These are phyloP conservation scores for Drosera spatulata DNA, from an alignment of 179 eudicot species.

Conservation along the genomic window DNA sequence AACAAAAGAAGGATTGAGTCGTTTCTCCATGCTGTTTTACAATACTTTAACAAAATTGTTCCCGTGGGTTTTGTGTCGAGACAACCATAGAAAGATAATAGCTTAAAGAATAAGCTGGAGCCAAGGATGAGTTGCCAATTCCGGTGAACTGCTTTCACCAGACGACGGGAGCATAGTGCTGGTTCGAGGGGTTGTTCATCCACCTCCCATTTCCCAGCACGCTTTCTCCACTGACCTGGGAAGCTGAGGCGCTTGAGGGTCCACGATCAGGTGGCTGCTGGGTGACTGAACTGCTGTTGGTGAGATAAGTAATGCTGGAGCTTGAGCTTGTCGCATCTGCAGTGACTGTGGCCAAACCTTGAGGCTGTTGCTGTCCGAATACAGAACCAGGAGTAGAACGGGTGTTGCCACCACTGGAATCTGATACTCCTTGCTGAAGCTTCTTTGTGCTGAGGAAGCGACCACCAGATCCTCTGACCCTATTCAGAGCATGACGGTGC, in stretches of 20 bases:
- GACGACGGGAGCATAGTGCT: conserved; percentile 35
- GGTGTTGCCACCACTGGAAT: conserved; percentile 7
- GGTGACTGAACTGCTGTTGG: conserved; percentile 14
- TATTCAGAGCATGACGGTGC: conserved; percentile 71
- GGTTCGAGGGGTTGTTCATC: conserved; percentile 18
- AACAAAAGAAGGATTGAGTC: no score
- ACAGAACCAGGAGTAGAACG: background rate
- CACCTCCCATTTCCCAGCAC: conserved; percentile 23
- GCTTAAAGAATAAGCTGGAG: conserved; percentile 13
- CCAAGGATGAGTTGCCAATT: conserved; percentile 94
- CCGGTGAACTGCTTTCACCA: conserved; percentile 25
- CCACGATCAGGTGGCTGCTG: conserved; percentile 21
- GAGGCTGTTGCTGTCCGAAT: conserved; percentile 9
- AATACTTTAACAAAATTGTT: no score
- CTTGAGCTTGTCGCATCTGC: background rate
- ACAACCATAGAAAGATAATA: background rate
- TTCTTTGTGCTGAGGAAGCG: conserved; percentile 68
- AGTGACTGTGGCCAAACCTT: conserved; percentile 11
- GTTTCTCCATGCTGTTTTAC: no score
- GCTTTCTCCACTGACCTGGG: conserved; percentile 13
- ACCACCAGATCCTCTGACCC: conserved; percentile 89
- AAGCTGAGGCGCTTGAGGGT: conserved; percentile 18
- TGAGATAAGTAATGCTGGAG: conserved; percentile 5
- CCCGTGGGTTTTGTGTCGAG: no score
- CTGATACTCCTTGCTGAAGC: conserved; percentile 20